Base-by-base conservation (phyloP, 2,329 filamentous ascomycete genomes). In the Colletotrichum tofieldiae region DNA sequence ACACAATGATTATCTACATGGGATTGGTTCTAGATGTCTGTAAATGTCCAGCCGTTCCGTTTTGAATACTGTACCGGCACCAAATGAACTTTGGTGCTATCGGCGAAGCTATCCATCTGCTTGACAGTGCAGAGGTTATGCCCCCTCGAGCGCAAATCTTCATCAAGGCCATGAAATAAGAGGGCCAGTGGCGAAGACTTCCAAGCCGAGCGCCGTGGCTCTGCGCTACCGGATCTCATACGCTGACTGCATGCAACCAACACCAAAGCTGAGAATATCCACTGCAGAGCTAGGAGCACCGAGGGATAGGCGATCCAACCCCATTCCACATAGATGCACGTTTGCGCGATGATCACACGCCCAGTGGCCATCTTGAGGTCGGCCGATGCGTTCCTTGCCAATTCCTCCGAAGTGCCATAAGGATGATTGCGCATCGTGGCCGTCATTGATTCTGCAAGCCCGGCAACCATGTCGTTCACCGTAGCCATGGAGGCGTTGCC, bases 271-370 rank as follows among this genome's bases (percentile, higher is more conserved):
- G 37, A 58, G 18, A 65, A 65, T n/a, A 37, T 43, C 52, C 39
- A 49, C 52, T 65, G 63, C 63, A 65, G 41, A 5, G 20, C 52
- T 14, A 65, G 39, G 18, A 59, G 41, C 23, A 51, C 52, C 20
- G 29, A 29, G 4, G 41, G 63, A 20, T 65, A 59, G n/a, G 63
- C 63, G 14, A 65, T 47, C 41, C 54, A 65, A 8, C 26, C 63
- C 63, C 63, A 65, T 6, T 49, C 20, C 2, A 65, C 51, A 26
- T 26, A 41, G 6, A 65, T 65, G 12, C 63, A 65, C 20, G 63
- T 65, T 32, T 65, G 23, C 14, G 32, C 49, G 3, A 20, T 52
- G 14, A 47, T 29, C 4, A 47, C 63, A 26, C 29, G 20, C 52
- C 63, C 41, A 20, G 26, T 47, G 11, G 63, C 52, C 29, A 14